phyloP scores from a whole-genome alignment of 1,284 basidiomycete genomes.

The Kwoniella shivajii region DNA sequence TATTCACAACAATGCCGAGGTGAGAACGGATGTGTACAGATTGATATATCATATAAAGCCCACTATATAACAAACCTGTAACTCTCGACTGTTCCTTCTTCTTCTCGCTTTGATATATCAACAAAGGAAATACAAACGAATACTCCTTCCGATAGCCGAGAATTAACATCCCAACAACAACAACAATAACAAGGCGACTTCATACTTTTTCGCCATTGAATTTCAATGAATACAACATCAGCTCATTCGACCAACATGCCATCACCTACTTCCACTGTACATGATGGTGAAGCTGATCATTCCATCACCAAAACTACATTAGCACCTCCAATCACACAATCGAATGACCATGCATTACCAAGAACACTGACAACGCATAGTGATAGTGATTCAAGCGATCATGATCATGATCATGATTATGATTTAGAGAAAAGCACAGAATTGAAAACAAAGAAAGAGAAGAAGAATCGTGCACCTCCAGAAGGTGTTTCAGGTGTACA shows the following conservation, averaged over 20 bases:
- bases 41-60: too few species aligned
- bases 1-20: too few species aligned
- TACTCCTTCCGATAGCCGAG: too few species aligned
- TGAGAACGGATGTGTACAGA: too few species aligned
- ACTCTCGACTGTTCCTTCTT: too few species aligned
- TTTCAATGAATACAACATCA: background rate
- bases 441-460: conserved; percentile 3
- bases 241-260: conserved; percentile 7
- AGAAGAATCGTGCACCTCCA: conserved; percentile 9
- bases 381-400: background rate
- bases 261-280: conserved; percentile 17
- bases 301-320: background rate
- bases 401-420: too few species aligned
- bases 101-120: too few species aligned
- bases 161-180: too few species aligned
- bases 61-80: too few species aligned
- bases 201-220: background rate
- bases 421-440: background rate
- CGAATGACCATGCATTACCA: background rate
- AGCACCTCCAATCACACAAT: background rate
- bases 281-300: background rate
- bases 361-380: background rate
- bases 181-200: background rate
- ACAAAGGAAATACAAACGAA: too few species aligned
- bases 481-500: conserved; percentile 12